Percentiles rank a stretch among this genome's conserved stretches.
These are phyloP conservation scores for Corymbia calophylla DNA, from an alignment of 441 rosid genomes.

Conservation along the genomic window DNA sequence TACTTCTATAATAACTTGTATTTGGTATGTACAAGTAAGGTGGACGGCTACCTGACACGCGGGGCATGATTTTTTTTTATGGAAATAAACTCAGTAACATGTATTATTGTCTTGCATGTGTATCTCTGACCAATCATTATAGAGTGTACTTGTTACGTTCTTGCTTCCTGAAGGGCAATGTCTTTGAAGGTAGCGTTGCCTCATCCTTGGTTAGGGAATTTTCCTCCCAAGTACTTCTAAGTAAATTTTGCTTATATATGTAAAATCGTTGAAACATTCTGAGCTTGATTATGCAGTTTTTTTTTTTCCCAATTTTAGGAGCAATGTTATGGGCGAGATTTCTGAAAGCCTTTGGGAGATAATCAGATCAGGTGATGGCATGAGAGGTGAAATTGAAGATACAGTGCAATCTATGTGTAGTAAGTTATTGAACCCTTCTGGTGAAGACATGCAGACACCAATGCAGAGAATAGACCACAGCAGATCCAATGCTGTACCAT, in stretches of 20 bases:
- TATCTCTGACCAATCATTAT: not conserved
- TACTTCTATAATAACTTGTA: no score
- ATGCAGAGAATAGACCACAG: constrained; percentile 14
- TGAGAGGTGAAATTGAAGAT: constrained; percentile 67
- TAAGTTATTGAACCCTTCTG: constrained; percentile 45
- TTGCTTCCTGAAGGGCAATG: not conserved
- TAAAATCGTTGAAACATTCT: not conserved
- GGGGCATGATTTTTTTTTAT: not conserved
- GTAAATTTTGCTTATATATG: not conserved
- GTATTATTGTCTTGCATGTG: not conserved
- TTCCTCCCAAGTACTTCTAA: not conserved
- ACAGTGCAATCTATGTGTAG: constrained; percentile 72
- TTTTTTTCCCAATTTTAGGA: constrained; percentile 29
- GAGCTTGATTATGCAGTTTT: not conserved
- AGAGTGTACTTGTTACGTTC: not conserved
- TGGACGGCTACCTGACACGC: not conserved
- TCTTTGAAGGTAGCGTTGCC: not conserved
- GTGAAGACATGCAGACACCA: constrained; percentile 7
- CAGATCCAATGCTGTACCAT: constrained; percentile 7
- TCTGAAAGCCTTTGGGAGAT: constrained; percentile 81
- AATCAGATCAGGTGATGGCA: constrained; percentile 68
- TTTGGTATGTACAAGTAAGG: not conserved
- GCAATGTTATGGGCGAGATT: constrained; percentile 53
- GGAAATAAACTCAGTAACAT: not conserved
- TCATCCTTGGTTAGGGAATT: not conserved